A percentile compares a stretch with the other conserved stretches of the same genome.
phyloP scores from a whole-genome alignment of 306 rosid species.

The Erythrophleum fordii region DNA sequence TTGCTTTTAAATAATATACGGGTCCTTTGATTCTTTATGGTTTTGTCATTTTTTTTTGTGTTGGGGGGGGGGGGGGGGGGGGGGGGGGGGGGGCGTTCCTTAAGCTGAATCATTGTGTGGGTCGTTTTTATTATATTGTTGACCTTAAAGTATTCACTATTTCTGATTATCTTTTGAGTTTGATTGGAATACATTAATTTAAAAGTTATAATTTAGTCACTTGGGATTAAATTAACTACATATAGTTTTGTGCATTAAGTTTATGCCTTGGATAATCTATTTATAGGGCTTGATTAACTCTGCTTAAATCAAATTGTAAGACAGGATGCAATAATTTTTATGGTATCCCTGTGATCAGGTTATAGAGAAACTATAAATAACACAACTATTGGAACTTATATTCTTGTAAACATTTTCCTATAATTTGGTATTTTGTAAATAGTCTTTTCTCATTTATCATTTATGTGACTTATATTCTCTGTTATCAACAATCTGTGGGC shows the following conservation, averaged over 20 bases:
- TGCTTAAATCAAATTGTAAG: not conserved
- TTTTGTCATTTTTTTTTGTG: too few relatives aligned
- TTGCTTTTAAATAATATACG: not conserved
- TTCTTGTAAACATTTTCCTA: conserved; percentile 23
- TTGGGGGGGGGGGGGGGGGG: too few relatives aligned
- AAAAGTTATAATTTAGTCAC: conserved; percentile 15
- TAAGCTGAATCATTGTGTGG: conserved; percentile 21
- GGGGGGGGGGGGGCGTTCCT: not conserved
- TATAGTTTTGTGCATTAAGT: conserved; percentile 1
- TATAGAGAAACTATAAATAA: conserved; percentile 9
- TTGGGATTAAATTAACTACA: not conserved
- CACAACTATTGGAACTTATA: conserved; percentile 2
- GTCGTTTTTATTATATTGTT: not conserved
- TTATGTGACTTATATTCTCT: conserved; percentile 38
- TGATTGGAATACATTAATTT: conserved; percentile 19
- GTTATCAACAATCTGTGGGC: conserved; percentile 42
- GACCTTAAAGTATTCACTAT: not conserved
- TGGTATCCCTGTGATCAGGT: conserved; percentile 1
- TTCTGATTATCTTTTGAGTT: conserved; percentile 10
- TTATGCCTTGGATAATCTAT: not conserved
- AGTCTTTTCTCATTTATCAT: conserved; percentile 27
- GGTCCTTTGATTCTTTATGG: not conserved
- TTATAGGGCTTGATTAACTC: conserved; percentile 14
- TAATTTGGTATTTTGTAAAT: conserved; percentile 28
- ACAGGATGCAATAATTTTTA: not conserved